Base-by-base conservation (phyloP, 768 basidiomycete genomes). In the Phylloporus rhodoxanthus region DNA sequence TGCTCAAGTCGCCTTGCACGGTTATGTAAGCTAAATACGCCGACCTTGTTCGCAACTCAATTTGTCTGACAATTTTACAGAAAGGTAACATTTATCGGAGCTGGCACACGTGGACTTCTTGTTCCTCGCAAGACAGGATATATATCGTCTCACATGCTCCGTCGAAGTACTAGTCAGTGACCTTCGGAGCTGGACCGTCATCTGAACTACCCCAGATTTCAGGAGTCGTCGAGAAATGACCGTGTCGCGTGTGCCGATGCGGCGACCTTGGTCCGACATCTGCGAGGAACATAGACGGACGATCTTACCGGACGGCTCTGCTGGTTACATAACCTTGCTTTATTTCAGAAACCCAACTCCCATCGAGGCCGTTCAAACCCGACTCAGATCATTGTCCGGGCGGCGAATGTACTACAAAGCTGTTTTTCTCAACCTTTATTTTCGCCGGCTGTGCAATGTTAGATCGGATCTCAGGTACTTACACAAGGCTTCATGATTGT, bases 231-330 rank as follows among this genome's bases (percentile, higher is more conserved):
- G 21, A 13, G 17, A 43, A 32, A 42, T 30, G 17, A 30, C 48
- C 50, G 48, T 21, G 21, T 43, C 33, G 45, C 50, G 53, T 62
- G 61, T 30, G 42, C 38, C 61, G 60, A 63, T 62, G 61, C 60
- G 61, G 60, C 53, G 58, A 62, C 60, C 57, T 60, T 39, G 34
- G 25, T 7, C 44, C 38, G 29, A 41, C 29, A 20, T 42, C 20
- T 28, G 20, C 29, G 37, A 54, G 40, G 46, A 47, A 51, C 28
- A 21, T 21, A 26, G 47, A 36, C 43, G 43, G 23, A 19, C 28
- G 28, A 60, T 62, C 52, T 21, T 38, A 42, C 29, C 42, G 38
- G 30, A 33, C 17, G 20, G 14, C 50, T 49, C 40, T 40, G 40
- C 42, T 8, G 21, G 46, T 59, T 53, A 62, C 60, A 46, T 57